These are phyloP conservation scores for Coriaria nepalensis DNA, from an alignment of 306 rosid species.

Conservation along the genomic window DNA sequence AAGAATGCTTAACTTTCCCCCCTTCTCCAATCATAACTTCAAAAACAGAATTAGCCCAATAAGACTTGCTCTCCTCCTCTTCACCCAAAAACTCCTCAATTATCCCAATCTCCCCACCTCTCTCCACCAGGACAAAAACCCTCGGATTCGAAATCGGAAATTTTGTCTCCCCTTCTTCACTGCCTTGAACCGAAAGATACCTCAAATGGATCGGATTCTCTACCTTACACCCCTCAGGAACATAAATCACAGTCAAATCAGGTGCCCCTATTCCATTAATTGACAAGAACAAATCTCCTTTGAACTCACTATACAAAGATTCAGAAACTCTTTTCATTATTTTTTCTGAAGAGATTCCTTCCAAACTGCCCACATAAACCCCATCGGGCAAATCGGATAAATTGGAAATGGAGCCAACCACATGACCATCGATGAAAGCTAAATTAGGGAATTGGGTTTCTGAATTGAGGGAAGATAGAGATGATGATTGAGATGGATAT, in stretches of 20 bases:
- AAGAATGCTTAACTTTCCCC: conserved; percentile 76
- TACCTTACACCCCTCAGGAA: conserved; percentile 52
- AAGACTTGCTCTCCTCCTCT: conserved; percentile 23
- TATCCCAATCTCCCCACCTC: conserved; percentile 55
- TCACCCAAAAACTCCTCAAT: conserved; percentile 53
- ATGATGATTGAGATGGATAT: conserved; percentile 17
- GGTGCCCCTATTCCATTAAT: conserved; percentile 87
- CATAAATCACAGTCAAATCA: conserved; percentile 63
- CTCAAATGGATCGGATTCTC: conserved; percentile 47
- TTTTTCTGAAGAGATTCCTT: conserved; percentile 21
- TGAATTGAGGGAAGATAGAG: not conserved
- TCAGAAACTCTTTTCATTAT: conserved; percentile 34
- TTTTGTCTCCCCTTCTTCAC: conserved; percentile 22
- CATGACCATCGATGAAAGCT: conserved; percentile 45
- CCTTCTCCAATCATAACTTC: conserved; percentile 57
- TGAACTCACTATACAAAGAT: conserved; percentile 10
- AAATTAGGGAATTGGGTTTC: conserved; percentile 28
- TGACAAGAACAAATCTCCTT: conserved; percentile 79
- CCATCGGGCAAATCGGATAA: conserved; percentile 32
- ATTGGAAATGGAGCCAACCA: conserved; percentile 15
- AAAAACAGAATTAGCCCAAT: conserved; percentile 76
- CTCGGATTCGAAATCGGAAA: conserved; percentile 75
- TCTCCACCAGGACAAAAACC: conserved; percentile 68
- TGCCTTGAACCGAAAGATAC: conserved; percentile 34
- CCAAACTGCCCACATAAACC: conserved; percentile 52